Evolutionary conservation across 2,329 filamentous ascomycete genomes (phyloP), one percentile per base, ranked within the genome.

Genomic region (Botrytis medusae): DNA sequence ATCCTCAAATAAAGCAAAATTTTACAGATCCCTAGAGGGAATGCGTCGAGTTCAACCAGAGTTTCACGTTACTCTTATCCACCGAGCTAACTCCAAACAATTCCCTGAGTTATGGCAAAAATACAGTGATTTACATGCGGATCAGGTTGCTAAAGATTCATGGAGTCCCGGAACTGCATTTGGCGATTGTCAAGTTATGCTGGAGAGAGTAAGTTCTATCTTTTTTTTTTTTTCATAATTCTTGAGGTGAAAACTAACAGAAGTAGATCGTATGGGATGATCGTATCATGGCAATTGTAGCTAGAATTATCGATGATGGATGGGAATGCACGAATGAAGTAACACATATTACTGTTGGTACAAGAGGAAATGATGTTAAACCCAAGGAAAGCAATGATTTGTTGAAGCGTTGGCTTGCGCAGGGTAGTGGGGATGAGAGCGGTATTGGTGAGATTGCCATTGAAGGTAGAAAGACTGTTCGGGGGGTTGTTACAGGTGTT

Each of bases 31-130:
- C 73, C 87, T 99, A 48, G 88, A 92, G 81, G 87, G 92, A 77
- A 87, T 86, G 3, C 87, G 91, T 32, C 92, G 96, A 72, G 84
- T 98, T 9, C 95, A 98, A 82, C 81, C 87, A n/a, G 87, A 90
- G 59, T 99, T 98, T 81, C 96, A 99, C 81, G 93, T 99, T 73
- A 99, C 96, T 0, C 87, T 99, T 57, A 94, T 98, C 81, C 96
- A 99, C 82, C 91, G 91, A 64, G 90, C 91, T 18, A 85, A 84
- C 4, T 84, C 89, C 16, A 85, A 85, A 59, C 83, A 91, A 44
- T 83, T 91, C 76, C 87, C 90, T 0, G 88, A 91, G 14, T 85
- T 95, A 71, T 99, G 96, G 96, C 84, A 91, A 71, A 87, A 86
- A 72, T 95, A 98, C 77, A 82, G 81, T 8, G 83, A 87, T n/a